A percentile compares a stretch with the other conserved stretches of the same genome.
Evolutionary conservation across 768 basidiomycete genomes (phyloP).

Genomic region (Kwoniella heveanensis): DNA sequence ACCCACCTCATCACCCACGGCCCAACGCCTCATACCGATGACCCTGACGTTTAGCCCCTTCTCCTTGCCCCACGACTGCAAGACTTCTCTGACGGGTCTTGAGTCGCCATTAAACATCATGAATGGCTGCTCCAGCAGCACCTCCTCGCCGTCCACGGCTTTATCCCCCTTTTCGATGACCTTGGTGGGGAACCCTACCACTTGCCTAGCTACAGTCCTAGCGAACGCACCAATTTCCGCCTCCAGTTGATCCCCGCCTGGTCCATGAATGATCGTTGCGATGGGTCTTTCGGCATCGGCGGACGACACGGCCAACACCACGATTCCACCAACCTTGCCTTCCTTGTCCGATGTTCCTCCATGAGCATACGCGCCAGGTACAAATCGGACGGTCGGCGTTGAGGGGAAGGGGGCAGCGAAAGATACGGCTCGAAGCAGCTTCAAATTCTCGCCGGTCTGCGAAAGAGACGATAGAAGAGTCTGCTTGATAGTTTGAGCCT

Average conservation of each 20-base stretch:
- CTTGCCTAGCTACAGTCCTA: slow-evolving; percentile 78
- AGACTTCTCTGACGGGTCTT: slow-evolving; percentile 44
- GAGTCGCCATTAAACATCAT: slow-evolving; percentile 53
- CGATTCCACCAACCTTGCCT: slow-evolving; percentile 59
- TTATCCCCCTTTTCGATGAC: slow-evolving; percentile 56
- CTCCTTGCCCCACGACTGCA: slow-evolving; percentile 49
- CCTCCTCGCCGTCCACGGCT: slow-evolving; percentile 42
- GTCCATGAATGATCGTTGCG: slow-evolving; percentile 45
- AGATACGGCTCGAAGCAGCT: slow-evolving; percentile 53
- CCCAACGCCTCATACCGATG: slow-evolving; percentile 51
- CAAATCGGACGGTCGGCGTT: slow-evolving; percentile 43
- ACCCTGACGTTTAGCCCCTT: slow-evolving; percentile 44
- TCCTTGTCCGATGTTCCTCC: slow-evolving; percentile 55
- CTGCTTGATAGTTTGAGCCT: slow-evolving; percentile 73
- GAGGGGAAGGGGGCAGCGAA: slow-evolving; percentile 55
- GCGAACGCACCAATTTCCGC: slow-evolving; percentile 68
- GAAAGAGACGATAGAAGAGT: slow-evolving; percentile 59
- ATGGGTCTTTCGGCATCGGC: slow-evolving; percentile 56
- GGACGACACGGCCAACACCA: slow-evolving; percentile 59
- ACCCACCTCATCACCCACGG: slow-evolving; percentile 41
- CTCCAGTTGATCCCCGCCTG: slow-evolving; percentile 55
- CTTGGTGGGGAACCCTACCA: slow-evolving; percentile 75
- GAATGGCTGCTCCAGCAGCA: slow-evolving; percentile 47
- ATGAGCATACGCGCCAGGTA: slow-evolving; percentile 53
- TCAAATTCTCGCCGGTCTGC: slow-evolving; percentile 57